A percentile compares a stretch with the other conserved stretches of the same genome.
These are phyloP conservation scores for Aspergillus versicolor DNA, from an alignment of 2,329 filamentous ascomycete species.

Conservation along the genomic window DNA sequence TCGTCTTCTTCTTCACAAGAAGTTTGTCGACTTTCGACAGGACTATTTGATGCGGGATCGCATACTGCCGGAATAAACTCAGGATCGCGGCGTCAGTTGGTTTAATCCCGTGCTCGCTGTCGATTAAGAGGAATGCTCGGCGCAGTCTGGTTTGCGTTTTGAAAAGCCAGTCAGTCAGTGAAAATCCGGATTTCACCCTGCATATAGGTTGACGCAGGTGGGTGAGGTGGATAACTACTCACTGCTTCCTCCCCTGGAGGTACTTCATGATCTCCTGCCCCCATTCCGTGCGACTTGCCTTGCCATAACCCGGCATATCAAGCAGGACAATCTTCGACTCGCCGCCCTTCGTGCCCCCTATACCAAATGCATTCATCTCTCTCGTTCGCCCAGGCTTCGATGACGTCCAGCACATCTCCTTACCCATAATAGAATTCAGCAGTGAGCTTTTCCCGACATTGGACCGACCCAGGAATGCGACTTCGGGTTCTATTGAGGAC, in stretches of 20 bases:
- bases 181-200: too few relatives aligned
- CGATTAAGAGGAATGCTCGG: conserved; percentile 64
- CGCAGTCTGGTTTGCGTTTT: conserved; percentile 44
- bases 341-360: conserved; percentile 51
- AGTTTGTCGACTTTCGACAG: conserved; percentile 66
- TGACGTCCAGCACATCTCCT: conserved; percentile 55
- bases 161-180: background rate
- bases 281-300: conserved; percentile 61
- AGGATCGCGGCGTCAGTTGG: conserved; percentile 59
- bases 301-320: conserved; percentile 72
- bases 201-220: too few relatives aligned
- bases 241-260: conserved; percentile 60
- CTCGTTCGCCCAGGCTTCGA: conserved; percentile 62
- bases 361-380: conserved; percentile 66
- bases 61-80: conserved; percentile 53
- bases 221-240: conserved; percentile 19
- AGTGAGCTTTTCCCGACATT: conserved; percentile 70
- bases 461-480: conserved; percentile 66
- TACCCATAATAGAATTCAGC: conserved; percentile 62
- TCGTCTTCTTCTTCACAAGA: conserved; percentile 36
- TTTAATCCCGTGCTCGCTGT: conserved; percentile 64
- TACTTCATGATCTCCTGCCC: conserved; percentile 69
- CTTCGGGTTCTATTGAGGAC: conserved; percentile 56
- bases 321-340: conserved; percentile 57
- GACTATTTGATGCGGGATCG: conserved; percentile 64